Evolutionary conservation across 495 filamentous ascomycete genomes (phyloP), one percentile per base, ranked within the genome.

Genomic region (Penicillium cosmopolitanum): DNA sequence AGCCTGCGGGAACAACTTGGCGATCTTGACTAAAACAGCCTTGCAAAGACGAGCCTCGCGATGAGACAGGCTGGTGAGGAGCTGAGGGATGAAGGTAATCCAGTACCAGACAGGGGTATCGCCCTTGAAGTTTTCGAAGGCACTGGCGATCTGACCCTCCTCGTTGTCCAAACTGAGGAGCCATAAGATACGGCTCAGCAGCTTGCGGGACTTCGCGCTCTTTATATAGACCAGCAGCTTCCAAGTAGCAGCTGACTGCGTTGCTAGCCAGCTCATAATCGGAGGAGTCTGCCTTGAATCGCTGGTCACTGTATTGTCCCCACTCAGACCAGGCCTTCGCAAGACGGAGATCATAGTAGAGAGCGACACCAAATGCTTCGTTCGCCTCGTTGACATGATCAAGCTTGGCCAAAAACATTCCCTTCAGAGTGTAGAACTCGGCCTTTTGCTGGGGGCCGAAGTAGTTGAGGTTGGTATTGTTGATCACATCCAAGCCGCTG

Each of bases 301-400:
- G 87, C 53, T 89, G 85, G 70, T 99, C 96, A 70, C 95, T 97
- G 78, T 96, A 99, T 66, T 94, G 91, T 47, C 94, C 96, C 96
- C 96, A 99, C 75, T 98, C 96, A 56, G 95, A 94, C 96, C 96
- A 99, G 5, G 96, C 96, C 73, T 99, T 99, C 0, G 95, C 89
- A 33, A 96, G 85, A 61, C 90, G 90, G 64, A 99, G 88, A 64
- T 99, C 96, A 61, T 94, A 96, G 74, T 92, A 97, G 21, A 99
- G 77, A 2, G 96, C 96, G 42, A 91, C 91, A 42, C 96, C 94
- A 70, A 95, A 99, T 5, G 96, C 95, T 56, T 90, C 89, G 64
- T 97, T 91, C 6, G 95, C 93, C 55, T 98, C 96, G 13, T 89
- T 87, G 66, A 91, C 90, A 60, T 96, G 87, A 47, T 86, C 85